phyloP scores from a whole-genome alignment of 768 basidiomycete species.

The Auricularia sp. region DNA sequence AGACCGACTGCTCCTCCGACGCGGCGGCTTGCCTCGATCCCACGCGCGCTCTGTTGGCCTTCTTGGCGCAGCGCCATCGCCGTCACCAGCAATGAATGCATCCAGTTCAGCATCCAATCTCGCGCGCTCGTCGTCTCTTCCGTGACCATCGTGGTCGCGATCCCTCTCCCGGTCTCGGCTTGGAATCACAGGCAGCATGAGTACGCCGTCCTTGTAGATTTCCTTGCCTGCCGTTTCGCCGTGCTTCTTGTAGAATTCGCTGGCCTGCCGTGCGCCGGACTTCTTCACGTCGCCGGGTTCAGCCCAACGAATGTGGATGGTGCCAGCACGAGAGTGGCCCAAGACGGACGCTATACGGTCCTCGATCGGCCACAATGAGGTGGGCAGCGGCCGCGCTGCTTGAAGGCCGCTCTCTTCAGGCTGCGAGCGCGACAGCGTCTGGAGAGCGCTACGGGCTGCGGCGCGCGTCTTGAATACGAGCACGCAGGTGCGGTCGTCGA shows the following conservation, averaged over 20 bases:
- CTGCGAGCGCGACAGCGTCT: conserved; percentile 11
- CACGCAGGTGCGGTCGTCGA: conserved; percentile 74
- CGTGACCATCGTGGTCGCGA: background rate
- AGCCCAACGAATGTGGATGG: conserved; percentile 71
- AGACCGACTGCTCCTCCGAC: conserved; percentile 10
- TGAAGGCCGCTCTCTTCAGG: conserved; percentile 35
- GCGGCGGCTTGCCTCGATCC: background rate
- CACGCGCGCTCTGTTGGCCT: background rate
- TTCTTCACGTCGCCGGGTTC: conserved; percentile 62
- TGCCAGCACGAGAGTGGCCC: conserved; percentile 57
- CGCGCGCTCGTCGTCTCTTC: conserved; percentile 1
- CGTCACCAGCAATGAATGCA: conserved; percentile 34
- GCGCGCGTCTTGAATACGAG: conserved; percentile 56
- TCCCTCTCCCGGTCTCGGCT: background rate
- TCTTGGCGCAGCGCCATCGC: background rate
- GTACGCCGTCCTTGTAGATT: background rate
- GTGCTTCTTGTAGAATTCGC: conserved; percentile 71
- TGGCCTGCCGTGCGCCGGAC: conserved; percentile 59
- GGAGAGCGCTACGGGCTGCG: conserved; percentile 30
- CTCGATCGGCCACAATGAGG: conserved; percentile 70
- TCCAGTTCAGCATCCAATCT: conserved; percentile 45
- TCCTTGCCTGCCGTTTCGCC: conserved; percentile 58
- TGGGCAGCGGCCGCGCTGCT: conserved; percentile 57
- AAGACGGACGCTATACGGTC: conserved; percentile 64
- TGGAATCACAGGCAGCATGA: background rate